phyloP scores from a whole-genome alignment of 139 green algal genomes.

The Chlorella sp. region DNA sequence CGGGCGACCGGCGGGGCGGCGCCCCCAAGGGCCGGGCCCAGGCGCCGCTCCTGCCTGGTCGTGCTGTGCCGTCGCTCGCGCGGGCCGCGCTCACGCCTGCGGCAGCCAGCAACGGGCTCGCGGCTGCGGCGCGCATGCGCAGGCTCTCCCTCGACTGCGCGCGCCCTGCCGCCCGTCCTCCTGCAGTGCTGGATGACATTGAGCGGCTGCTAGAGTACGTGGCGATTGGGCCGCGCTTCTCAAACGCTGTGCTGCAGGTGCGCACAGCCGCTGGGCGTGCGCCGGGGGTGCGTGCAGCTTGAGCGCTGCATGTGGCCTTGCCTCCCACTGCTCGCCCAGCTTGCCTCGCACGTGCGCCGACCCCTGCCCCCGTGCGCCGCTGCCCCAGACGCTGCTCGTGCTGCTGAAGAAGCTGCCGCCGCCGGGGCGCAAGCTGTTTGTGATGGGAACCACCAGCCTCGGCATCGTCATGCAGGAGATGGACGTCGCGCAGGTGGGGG shows the following conservation, averaged over 20 bases:
- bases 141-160: no score
- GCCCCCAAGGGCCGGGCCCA: no score
- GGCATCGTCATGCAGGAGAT: constrained; percentile 41
- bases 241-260: constrained; percentile 84
- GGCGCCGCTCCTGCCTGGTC: neutral
- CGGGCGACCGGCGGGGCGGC: neutral
- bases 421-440: constrained; percentile 80
- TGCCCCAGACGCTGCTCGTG: constrained; percentile 92
- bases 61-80: no score
- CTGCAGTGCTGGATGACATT: constrained; percentile 94
- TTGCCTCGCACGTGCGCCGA: no score
- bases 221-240: constrained; percentile 95
- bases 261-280: constrained; percentile 29
- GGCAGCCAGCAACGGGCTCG: no score
- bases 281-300: no score
- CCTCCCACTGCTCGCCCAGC: no score
- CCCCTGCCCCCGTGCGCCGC: no score
- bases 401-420: constrained; percentile 94
- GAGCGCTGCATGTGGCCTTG: no score
- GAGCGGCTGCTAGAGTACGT: constrained; percentile 98
- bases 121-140: no score
- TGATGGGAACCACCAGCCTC: constrained; percentile 80
- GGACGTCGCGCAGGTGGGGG: no score
- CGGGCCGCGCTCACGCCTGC: no score
- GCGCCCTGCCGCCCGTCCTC: neutral